Evolutionary conservation across 1,139 yeast genomes (phyloP).

Genomic region (Debaryomyces udenii): DNA sequence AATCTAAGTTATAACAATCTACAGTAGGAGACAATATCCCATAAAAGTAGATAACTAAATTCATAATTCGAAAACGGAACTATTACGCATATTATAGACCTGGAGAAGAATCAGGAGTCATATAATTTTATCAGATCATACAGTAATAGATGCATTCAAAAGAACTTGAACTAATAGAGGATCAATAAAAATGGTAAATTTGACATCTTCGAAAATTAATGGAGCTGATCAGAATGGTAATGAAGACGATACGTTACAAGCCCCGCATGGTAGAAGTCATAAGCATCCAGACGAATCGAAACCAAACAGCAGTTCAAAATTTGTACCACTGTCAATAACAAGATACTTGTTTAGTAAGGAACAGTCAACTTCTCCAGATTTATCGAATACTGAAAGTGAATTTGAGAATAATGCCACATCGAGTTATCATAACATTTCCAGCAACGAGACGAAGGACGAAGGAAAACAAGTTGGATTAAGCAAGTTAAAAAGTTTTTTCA

Average conservation of each 20-base stretch:
- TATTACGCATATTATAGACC: no score
- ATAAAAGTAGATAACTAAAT: no score
- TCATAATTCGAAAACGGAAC: no score
- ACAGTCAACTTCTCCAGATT: constrained; percentile 8
- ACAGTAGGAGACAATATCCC: no score
- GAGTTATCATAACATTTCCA: neutral
- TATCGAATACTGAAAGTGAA: neutral
- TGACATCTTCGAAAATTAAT: constrained; percentile 6
- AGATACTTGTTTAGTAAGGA: constrained; percentile 22
- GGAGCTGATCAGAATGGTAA: neutral
- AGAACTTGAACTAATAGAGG: constrained; percentile 1
- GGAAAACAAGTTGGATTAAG: constrained; percentile 17
- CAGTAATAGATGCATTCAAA: constrained; percentile 5
- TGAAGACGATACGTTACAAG: constrained; percentile 3
- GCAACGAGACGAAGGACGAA: constrained; percentile 6
- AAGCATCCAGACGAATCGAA: constrained; percentile 7
- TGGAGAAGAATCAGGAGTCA: neutral
- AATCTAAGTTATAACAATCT: no score
- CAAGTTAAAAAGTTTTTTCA: constrained; percentile 30
- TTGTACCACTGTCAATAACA: constrained; percentile 22
- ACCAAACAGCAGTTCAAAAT: neutral
- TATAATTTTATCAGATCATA: neutral
- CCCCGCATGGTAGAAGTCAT: neutral
- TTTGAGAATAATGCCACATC: neutral
- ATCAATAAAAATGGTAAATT: constrained; percentile 8